phyloP scores from a whole-genome alignment of 768 basidiomycete species.

The Amanita phalloides region DNA sequence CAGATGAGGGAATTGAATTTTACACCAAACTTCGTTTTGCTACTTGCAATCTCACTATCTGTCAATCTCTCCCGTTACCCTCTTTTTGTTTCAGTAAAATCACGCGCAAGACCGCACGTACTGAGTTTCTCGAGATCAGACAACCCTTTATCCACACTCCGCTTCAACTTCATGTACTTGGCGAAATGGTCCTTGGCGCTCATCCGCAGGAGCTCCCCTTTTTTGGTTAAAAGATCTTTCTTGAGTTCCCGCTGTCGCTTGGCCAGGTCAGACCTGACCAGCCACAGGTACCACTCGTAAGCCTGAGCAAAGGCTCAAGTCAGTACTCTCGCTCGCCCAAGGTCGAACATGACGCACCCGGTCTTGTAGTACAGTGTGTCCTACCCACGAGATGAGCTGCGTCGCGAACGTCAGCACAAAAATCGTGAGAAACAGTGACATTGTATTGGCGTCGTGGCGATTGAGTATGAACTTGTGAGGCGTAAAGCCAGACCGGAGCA shows the following conservation, averaged over 20 bases:
- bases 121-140: constrained; percentile 88
- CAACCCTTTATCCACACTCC: constrained; percentile 87
- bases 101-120: constrained; percentile 28
- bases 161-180: constrained; percentile 91
- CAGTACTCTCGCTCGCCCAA: not conserved
- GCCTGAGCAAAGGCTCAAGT: constrained; percentile 32
- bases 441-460: constrained; percentile 14
- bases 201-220: constrained; percentile 79
- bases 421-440: constrained; percentile 77
- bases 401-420: constrained; percentile 76
- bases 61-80: constrained; percentile 1
- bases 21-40: constrained; percentile 52
- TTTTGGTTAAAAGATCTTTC: constrained; percentile 65
- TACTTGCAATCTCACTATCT: constrained; percentile 60
- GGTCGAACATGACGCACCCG: constrained; percentile 40
- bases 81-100: not conserved
- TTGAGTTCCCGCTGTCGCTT: constrained; percentile 64
- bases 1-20: constrained; percentile 71
- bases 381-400: constrained; percentile 82
- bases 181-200: constrained; percentile 97
- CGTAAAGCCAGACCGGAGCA: not conserved
- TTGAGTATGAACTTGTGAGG: not conserved
- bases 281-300: constrained; percentile 57
- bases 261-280: constrained; percentile 48
- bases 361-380: constrained; percentile 74